Conservation (phyloP, 495 filamentous ascomycete species). For the Aspergillus carlsbadensis region DNA sequence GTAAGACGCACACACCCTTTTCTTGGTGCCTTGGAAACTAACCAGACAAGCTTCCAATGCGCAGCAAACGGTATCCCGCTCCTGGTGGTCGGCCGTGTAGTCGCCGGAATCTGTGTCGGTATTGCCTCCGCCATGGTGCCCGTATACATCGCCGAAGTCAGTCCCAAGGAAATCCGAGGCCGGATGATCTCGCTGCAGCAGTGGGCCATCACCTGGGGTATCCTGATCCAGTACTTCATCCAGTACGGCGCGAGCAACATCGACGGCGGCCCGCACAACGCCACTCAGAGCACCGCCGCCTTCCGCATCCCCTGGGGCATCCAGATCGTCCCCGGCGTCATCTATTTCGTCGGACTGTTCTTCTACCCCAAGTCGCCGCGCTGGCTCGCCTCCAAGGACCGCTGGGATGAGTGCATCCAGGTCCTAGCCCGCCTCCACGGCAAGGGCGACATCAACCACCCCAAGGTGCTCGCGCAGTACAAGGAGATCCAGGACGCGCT, state of each 20-base stretch:
- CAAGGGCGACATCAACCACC: slow-evolving; percentile 16
- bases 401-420: slow-evolving; percentile 66
- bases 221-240: slow-evolving; percentile 67
- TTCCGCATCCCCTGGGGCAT: slow-evolving; percentile 76
- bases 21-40: background rate
- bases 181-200: slow-evolving; percentile 72
- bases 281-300: slow-evolving; percentile 51
- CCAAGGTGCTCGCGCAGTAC: slow-evolving; percentile 15
- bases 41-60: slow-evolving; percentile 19
- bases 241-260: slow-evolving; percentile 31
- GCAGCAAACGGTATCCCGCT: slow-evolving; percentile 54
- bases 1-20: background rate
- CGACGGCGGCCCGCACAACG: slow-evolving; percentile 56
- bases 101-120: slow-evolving; percentile 69
- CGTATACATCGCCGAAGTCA: slow-evolving; percentile 73
- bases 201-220: slow-evolving; percentile 78
- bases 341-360: slow-evolving; percentile 65
- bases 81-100: slow-evolving; percentile 65
- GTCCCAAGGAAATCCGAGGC: slow-evolving; percentile 71
- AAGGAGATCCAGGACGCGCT: slow-evolving; percentile 19
- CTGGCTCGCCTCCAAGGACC: slow-evolving; percentile 71
- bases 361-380: slow-evolving; percentile 72
- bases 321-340: slow-evolving; percentile 67
- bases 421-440: slow-evolving; percentile 59
- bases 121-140: slow-evolving; percentile 71